phyloP scores from a whole-genome alignment of 2,329 filamentous ascomycete species.

The Trichophyton simii region DNA sequence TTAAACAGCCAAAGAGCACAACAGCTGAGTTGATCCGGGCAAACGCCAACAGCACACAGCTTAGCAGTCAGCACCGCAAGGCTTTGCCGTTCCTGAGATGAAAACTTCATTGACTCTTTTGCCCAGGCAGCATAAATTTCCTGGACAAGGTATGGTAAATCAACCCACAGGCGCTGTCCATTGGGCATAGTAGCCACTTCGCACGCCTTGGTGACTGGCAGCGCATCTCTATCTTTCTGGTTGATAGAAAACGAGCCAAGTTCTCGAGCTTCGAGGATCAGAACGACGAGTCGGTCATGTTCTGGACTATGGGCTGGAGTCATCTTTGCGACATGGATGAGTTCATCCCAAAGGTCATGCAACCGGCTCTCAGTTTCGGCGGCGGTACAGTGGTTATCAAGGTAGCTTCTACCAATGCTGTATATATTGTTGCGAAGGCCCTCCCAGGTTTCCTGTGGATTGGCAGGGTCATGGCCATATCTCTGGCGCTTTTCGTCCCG shows the following conservation, averaged over 20 bases:
- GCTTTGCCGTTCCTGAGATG: not conserved
- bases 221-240: not conserved
- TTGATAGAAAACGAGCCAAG: not conserved
- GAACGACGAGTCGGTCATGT: slow-evolving; percentile 7
- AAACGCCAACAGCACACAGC: not conserved
- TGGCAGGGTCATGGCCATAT: not conserved
- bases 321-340: slow-evolving; percentile 8
- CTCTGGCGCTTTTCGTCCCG: not conserved
- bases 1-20: not conserved
- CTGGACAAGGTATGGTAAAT: not conserved
- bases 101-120: not conserved
- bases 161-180: not conserved
- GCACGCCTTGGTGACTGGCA: not conserved
- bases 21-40: not conserved
- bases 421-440: not conserved
- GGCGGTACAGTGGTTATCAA: not conserved
- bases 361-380: not conserved
- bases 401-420: not conserved
- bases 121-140: not conserved
- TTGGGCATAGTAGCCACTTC: not conserved
- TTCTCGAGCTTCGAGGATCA: slow-evolving; percentile 5
- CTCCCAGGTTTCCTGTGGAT: not conserved
- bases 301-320: slow-evolving; percentile 6
- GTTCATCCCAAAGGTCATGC: slow-evolving; percentile 7
- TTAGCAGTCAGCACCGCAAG: not conserved